Evolutionary conservation across 331 rosid species (phyloP).

Genomic region (Stylosanthes scabra): DNA sequence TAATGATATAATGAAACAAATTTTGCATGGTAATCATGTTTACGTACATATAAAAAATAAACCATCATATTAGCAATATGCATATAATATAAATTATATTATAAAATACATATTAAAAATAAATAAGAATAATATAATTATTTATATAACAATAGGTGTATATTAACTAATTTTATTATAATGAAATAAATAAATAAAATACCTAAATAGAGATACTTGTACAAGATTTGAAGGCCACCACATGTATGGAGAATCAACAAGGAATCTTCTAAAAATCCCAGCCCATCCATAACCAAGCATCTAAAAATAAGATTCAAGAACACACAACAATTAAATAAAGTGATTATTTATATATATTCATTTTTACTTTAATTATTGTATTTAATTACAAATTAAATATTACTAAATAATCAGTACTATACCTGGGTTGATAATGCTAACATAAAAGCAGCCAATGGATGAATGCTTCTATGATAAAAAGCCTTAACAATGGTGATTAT

Average conservation of each 20-base stretch:
- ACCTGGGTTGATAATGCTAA: slow-evolving; percentile 85
- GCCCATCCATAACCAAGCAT: slow-evolving; percentile 99
- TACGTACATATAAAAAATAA: too few species aligned
- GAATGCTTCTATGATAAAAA: slow-evolving; percentile 68
- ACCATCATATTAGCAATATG: too few species aligned
- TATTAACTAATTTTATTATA: too few species aligned
- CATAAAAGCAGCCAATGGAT: slow-evolving; percentile 68
- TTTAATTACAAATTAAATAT: background rate
- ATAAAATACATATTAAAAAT: too few species aligned
- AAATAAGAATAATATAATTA: too few species aligned
- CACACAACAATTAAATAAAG: background rate
- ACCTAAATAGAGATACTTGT: slow-evolving; percentile 89
- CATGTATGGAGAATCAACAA: slow-evolving; percentile 95
- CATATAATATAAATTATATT: too few species aligned
- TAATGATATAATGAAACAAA: too few species aligned
- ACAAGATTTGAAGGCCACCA: slow-evolving; percentile 97
- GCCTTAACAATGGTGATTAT: slow-evolving; percentile 85
- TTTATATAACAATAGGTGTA: too few species aligned
- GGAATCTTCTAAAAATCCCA: slow-evolving; percentile 78
- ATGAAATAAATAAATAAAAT: background rate
- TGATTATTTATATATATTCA: background rate
- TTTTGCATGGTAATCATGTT: too few species aligned
- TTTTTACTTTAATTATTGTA: background rate
- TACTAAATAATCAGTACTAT: too few species aligned
- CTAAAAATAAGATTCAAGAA: slow-evolving; percentile 43